A percentile compares a stretch with the other conserved stretches of the same genome.
Evolutionary conservation across 129 eudicot genomes (phyloP).

Genomic region (Helichrysum umbraculigerum): DNA sequence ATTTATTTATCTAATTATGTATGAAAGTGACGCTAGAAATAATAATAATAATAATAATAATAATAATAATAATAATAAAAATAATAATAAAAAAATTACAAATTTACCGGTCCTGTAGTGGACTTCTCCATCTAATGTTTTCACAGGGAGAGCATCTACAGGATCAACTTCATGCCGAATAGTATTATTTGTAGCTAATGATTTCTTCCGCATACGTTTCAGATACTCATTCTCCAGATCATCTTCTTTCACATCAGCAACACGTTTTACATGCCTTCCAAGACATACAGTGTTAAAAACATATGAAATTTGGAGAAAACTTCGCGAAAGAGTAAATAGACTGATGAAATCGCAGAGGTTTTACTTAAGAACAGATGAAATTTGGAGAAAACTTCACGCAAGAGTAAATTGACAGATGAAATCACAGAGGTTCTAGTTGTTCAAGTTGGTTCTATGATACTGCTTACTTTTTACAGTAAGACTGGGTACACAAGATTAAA

Average conservation of each 20-base stretch:
- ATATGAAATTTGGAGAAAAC: neutral
- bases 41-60: neutral
- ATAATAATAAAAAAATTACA: neutral
- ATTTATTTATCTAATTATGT: slow-evolving; percentile 11
- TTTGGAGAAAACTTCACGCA: neutral
- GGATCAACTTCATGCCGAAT: slow-evolving; percentile 64
- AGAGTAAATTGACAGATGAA: neutral
- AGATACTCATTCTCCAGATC: slow-evolving; percentile 65
- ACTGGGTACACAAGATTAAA: neutral
- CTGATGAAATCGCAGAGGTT: neutral
- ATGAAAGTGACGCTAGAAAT: neutral
- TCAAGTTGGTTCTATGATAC: neutral
- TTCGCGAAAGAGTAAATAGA: neutral
- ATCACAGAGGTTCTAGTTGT: neutral
- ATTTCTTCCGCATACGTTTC: slow-evolving; percentile 47
- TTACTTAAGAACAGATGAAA: slow-evolving; percentile 5
- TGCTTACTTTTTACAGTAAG: neutral
- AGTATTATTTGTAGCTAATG: slow-evolving; percentile 37
- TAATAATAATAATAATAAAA: neutral
- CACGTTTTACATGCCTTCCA: slow-evolving; percentile 81
- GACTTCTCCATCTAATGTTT: slow-evolving; percentile 73
- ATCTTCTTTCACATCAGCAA: slow-evolving; percentile 87
- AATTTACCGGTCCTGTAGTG: slow-evolving; percentile 59
- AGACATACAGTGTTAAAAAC: slow-evolving; percentile 22
- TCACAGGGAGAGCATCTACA: slow-evolving; percentile 95